Conservation (phyloP, 495 filamentous ascomycete species). For the Lasiosphaeria ovina region DNA sequence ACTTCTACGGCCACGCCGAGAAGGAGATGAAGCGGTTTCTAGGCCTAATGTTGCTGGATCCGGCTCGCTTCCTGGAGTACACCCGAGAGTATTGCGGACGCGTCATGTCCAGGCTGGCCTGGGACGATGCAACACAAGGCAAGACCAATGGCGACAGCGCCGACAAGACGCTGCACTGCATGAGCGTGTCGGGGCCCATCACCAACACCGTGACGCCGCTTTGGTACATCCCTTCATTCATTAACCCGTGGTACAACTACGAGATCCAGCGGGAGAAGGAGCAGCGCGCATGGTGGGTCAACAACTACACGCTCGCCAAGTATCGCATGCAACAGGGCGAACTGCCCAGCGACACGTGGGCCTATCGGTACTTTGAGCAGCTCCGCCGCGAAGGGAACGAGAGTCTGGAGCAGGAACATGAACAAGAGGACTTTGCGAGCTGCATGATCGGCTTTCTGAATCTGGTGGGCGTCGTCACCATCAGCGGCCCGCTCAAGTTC, state of each 20-base stretch:
- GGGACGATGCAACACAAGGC: conserved; percentile 47
- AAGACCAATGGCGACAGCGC: conserved; percentile 43
- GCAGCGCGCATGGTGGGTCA: conserved; percentile 47
- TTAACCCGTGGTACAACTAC: conserved; percentile 47
- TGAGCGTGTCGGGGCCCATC: conserved; percentile 48
- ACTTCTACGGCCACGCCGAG: conserved; percentile 50
- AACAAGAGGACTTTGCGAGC: conserved; percentile 45
- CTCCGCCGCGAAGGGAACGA: conserved; percentile 37
- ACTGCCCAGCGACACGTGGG: conserved; percentile 44
- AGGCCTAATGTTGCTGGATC: conserved; percentile 42
- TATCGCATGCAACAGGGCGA: conserved; percentile 36
- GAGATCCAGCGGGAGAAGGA: conserved; percentile 41
- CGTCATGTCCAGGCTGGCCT: conserved; percentile 48
- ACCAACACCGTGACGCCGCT: conserved; percentile 48
- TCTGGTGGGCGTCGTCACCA: conserved; percentile 48
- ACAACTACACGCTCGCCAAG: conserved; percentile 41
- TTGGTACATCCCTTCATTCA: conserved; percentile 38
- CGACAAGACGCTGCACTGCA: conserved; percentile 45
- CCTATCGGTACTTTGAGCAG: conserved; percentile 46
- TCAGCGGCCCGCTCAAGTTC: conserved; percentile 46
- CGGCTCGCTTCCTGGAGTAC: conserved; percentile 43
- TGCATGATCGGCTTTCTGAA: conserved; percentile 51
- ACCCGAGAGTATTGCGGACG: conserved; percentile 46
- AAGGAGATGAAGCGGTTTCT: conserved; percentile 44
- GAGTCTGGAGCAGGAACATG: conserved; percentile 34